Conservation (phyloP, 2,329 filamentous ascomycete species). For the Penicillium vulpinum region DNA sequence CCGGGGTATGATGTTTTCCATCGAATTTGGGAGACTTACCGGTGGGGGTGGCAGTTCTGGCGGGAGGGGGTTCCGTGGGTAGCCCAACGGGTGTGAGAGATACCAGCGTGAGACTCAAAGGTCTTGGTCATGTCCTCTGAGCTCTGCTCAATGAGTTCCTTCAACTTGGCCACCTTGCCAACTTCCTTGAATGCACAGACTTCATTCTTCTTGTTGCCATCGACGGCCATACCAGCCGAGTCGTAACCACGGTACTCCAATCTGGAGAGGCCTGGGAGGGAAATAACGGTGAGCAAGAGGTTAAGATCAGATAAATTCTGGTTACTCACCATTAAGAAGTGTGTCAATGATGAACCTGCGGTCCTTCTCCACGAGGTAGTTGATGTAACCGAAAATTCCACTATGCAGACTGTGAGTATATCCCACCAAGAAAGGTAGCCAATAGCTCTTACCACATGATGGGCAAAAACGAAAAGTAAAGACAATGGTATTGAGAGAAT, state of each 20-base stretch:
- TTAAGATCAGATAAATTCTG: too few species aligned
- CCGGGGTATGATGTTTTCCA: background rate
- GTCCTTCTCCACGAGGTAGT: conserved; percentile 99
- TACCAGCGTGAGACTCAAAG: conserved; percentile 97
- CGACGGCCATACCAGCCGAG: conserved; percentile 90
- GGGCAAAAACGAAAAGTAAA: conserved; percentile 12
- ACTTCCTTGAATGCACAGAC: conserved; percentile 98
- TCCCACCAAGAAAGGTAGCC: background rate
- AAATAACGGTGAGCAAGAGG: conserved; percentile 9
- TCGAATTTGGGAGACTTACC: conserved; percentile 57
- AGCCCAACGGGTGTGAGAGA: conserved; percentile 98
- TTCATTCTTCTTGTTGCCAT: conserved; percentile 98
- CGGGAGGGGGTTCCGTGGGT: conserved; percentile 94
- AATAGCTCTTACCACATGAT: conserved; percentile 39
- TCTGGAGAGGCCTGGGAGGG: conserved; percentile 74
- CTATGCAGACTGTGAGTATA: conserved; percentile 25
- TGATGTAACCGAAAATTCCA: conserved; percentile 82
- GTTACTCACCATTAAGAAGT: conserved; percentile 76
- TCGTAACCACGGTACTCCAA: conserved; percentile 99
- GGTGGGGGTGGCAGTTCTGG: conserved; percentile 96
- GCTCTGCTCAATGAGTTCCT: conserved; percentile 82
- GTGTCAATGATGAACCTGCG: conserved; percentile 94
- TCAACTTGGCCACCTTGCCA: conserved; percentile 96
- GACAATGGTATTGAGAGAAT: background rate
- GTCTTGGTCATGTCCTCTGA: conserved; percentile 85